phyloP scores from a whole-genome alignment of 768 basidiomycete species.

The Serendipita sp. region DNA sequence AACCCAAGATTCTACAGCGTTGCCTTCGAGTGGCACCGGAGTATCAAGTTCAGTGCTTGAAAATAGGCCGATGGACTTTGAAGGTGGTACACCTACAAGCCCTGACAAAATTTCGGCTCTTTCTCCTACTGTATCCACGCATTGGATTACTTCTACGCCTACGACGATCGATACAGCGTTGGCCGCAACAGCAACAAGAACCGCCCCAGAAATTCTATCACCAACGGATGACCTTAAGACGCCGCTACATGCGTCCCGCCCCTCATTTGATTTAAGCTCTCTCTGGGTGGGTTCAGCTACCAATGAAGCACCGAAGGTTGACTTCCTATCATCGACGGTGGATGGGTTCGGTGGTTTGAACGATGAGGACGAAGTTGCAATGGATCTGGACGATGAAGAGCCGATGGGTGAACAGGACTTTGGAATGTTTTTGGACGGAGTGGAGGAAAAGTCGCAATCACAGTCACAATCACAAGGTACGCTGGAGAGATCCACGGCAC shows the following conservation, averaged over 20 bases:
- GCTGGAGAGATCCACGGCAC: neutral
- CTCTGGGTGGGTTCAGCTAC: constrained; percentile 44
- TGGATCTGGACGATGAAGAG: constrained; percentile 22
- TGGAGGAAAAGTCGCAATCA: constrained; percentile 34
- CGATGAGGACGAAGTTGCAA: constrained; percentile 23
- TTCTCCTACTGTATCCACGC: neutral
- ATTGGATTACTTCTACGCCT: neutral
- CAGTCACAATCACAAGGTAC: neutral
- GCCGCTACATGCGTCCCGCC: constrained; percentile 16
- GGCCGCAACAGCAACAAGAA: neutral
- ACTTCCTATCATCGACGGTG: neutral
- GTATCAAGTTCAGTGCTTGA: constrained; percentile 12
- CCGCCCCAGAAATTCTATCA: neutral
- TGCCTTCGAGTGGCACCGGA: constrained; percentile 33
- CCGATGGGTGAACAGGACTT: constrained; percentile 66
- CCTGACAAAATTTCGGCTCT: neutral
- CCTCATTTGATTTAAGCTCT: constrained; percentile 56
- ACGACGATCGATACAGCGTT: neutral
- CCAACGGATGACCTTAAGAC: constrained; percentile 15
- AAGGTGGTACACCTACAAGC: neutral
- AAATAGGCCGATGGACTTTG: neutral
- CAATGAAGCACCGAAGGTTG: constrained; percentile 4
- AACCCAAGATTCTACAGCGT: constrained; percentile 23
- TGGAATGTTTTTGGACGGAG: constrained; percentile 52
- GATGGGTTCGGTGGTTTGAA: neutral